phyloP scores from a whole-genome alignment of 176 grass and related monocot species.

The Aegilops tauschii region DNA sequence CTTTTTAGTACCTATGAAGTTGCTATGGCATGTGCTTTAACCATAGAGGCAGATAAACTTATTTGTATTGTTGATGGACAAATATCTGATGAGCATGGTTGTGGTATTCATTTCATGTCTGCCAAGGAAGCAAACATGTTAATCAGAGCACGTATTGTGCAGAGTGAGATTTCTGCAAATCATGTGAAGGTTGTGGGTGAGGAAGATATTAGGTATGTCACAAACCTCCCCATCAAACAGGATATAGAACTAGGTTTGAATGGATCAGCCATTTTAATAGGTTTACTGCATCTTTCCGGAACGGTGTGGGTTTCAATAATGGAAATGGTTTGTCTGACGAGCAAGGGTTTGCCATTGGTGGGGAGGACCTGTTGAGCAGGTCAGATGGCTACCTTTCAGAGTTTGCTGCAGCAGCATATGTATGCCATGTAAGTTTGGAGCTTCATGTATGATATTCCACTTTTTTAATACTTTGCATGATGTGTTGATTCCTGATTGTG shows the following conservation, averaged over 20 bases:
- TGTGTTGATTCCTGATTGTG: neutral
- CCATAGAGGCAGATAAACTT: slow-evolving; percentile 82
- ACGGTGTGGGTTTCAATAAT: slow-evolving; percentile 88
- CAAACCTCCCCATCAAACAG: neutral
- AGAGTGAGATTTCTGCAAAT: slow-evolving; percentile 84
- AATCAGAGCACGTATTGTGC: slow-evolving; percentile 68
- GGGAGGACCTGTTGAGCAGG: slow-evolving; percentile 62
- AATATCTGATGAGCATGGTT: slow-evolving; percentile 74
- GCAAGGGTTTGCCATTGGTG: slow-evolving; percentile 87
- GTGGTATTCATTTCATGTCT: slow-evolving; percentile 75
- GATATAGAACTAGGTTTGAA: neutral
- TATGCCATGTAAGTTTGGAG: slow-evolving; percentile 63
- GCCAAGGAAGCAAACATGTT: slow-evolving; percentile 72
- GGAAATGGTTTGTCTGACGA: slow-evolving; percentile 81
- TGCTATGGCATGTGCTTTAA: slow-evolving; percentile 87
- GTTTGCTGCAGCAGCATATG: slow-evolving; percentile 72
- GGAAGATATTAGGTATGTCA: slow-evolving; percentile 36
- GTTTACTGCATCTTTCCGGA: slow-evolving; percentile 55
- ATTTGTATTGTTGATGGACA: slow-evolving; percentile 81
- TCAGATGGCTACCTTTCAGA: slow-evolving; percentile 89
- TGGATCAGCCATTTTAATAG: neutral
- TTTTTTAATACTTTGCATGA: too few species aligned
- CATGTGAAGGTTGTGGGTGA: slow-evolving; percentile 67
- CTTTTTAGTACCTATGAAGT: slow-evolving; percentile 84
- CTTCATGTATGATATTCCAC: too few species aligned